Percentiles rank a stretch among this genome's conserved stretches.
phyloP scores from a whole-genome alignment of 2,329 filamentous ascomycete species.

The Microdochium bolleyi region DNA sequence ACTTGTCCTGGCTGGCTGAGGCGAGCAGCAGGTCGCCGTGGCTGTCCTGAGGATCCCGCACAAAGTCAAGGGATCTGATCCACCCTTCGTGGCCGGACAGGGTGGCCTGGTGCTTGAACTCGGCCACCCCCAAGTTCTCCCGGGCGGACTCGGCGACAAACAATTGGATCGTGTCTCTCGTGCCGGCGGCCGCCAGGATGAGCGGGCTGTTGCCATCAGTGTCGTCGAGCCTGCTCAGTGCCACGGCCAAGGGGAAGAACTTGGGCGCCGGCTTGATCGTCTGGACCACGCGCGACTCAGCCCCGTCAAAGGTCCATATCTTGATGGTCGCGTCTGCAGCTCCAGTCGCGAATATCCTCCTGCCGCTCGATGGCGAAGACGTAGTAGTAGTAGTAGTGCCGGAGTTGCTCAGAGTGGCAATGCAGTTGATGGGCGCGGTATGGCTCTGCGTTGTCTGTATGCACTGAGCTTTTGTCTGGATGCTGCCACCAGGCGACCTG shows the following conservation, averaged over 20 bases:
- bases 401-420: conserved; percentile 33
- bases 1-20: conserved; percentile 96
- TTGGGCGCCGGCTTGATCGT: conserved; percentile 66
- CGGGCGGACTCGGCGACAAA: conserved; percentile 48
- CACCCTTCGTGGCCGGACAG: conserved; percentile 89
- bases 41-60: conserved; percentile 39
- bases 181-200: conserved; percentile 79
- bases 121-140: conserved; percentile 18
- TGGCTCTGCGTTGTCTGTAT: conserved; percentile 58
- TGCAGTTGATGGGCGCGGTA: conserved; percentile 66
- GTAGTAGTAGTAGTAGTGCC: conserved; percentile 4
- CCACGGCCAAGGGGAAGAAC: conserved; percentile 74
- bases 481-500: conserved; percentile 52
- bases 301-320: conserved; percentile 57
- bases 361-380: not conserved
- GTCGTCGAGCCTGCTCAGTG: conserved; percentile 51
- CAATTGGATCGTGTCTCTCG: conserved; percentile 73
- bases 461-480: conserved; percentile 22
- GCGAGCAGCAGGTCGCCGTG: conserved; percentile 69
- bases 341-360: conserved; percentile 59
- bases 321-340: conserved; percentile 68
- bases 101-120: conserved; percentile 67
- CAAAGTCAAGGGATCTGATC: conserved; percentile 81
- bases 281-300: conserved; percentile 50
- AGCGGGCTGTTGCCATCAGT: conserved; percentile 34